These are phyloP conservation scores for Blastocystis sp. DNA, from an alignment of 352 stramenopile genomes.

Conservation along the genomic window DNA sequence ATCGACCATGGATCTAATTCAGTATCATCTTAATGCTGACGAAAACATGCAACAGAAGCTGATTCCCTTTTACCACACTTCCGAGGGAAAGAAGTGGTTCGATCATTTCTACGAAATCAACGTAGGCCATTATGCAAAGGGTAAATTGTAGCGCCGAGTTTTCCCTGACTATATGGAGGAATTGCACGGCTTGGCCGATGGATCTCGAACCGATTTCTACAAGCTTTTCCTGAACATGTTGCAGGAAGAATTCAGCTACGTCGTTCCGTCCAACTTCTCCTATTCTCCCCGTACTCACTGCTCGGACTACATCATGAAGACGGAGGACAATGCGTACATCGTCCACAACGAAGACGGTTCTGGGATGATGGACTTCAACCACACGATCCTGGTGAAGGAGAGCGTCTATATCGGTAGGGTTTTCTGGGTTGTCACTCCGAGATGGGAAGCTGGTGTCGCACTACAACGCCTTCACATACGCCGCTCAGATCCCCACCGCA, in stretches of 20 bases:
- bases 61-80: conserved; percentile 59
- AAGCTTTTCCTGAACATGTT: conserved; percentile 59
- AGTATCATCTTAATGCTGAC: conserved; percentile 35
- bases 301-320: conserved; percentile 53
- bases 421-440: background rate
- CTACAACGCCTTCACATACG: conserved; percentile 52
- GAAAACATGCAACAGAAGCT: conserved; percentile 56
- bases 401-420: conserved; percentile 23
- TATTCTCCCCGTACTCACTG: conserved; percentile 29
- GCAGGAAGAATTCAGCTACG: conserved; percentile 56
- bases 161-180: conserved; percentile 62
- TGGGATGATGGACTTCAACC: conserved; percentile 59
- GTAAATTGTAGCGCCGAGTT: background rate
- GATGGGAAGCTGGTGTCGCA: conserved; percentile 20
- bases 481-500: conserved; percentile 56
- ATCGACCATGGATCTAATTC: conserved; percentile 48
- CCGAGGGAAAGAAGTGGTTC: conserved; percentile 54
- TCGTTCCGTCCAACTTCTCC: conserved; percentile 24
- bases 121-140: background rate
- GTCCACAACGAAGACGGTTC: conserved; percentile 61
- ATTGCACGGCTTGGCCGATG: conserved; percentile 26
- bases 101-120: conserved; percentile 45
- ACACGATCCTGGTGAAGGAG: conserved; percentile 53
- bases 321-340: conserved; percentile 41
- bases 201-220: conserved; percentile 23